phyloP scores from a whole-genome alignment of 352 stramenopile genomes.

The Phytophthora uliginosa region DNA sequence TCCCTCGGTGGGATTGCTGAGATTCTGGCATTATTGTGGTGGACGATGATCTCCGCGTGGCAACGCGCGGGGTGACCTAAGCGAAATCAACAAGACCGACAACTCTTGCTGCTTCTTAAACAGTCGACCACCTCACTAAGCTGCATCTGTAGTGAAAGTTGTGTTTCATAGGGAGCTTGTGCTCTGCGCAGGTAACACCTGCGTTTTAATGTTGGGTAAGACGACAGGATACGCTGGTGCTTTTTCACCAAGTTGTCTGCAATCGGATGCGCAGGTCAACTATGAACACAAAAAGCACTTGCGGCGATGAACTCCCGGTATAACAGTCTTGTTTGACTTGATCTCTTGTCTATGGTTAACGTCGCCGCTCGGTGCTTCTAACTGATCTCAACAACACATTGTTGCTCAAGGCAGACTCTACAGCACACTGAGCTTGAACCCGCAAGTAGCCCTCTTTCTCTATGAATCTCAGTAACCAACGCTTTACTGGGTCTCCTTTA shows the following conservation, averaged over 20 bases:
- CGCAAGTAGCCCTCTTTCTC: neutral
- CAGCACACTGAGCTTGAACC: constrained; percentile 10
- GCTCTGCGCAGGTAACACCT: too few species aligned
- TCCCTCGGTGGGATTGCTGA: constrained; percentile 66
- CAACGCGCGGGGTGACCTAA: constrained; percentile 35
- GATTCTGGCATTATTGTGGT: constrained; percentile 73
- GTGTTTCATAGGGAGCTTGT: constrained; percentile 7
- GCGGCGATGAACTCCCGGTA: too few species aligned
- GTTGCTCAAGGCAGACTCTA: constrained; percentile 5
- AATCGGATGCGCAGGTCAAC: too few species aligned
- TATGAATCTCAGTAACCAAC: neutral
- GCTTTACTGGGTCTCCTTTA: constrained; percentile 59
- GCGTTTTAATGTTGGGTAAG: too few species aligned
- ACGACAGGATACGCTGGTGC: too few species aligned
- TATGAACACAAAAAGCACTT: too few species aligned
- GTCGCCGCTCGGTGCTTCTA: neutral
- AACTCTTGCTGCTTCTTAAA: constrained; percentile 53
- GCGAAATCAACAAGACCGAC: constrained; percentile 50
- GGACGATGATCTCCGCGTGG: constrained; percentile 33
- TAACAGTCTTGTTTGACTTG: too few species aligned
- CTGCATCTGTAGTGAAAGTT: constrained; percentile 21
- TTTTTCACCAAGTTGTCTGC: too few species aligned
- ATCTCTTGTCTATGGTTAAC: neutral
- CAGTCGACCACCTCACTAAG: constrained; percentile 11
- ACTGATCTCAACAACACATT: constrained; percentile 12